These are phyloP conservation scores for Melanomma pulvis-pyrius DNA, from an alignment of 495 filamentous ascomycete species.

Conservation along the genomic window DNA sequence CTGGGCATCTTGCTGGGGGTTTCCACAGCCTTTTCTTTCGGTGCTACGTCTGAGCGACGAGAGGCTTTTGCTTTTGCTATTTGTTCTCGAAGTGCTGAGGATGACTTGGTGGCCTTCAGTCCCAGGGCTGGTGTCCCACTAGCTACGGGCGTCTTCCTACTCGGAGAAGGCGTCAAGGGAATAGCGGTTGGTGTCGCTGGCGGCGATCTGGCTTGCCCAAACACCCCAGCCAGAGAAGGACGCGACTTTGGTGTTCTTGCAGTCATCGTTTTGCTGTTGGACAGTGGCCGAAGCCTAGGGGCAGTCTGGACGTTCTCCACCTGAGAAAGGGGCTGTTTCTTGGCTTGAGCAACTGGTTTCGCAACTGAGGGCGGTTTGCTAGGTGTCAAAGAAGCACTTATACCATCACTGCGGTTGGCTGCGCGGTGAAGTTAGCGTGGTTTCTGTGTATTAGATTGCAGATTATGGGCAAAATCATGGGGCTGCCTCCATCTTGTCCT, in stretches of 20 bases:
- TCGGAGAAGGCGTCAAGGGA: constrained; percentile 30
- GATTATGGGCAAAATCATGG: no score
- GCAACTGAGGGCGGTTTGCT: constrained; percentile 15
- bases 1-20: constrained; percentile 23
- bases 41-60: constrained; percentile 59
- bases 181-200: constrained; percentile 18
- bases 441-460: no score
- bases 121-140: constrained; percentile 25
- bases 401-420: no score
- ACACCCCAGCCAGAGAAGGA: constrained; percentile 58
- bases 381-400: constrained; percentile 10
- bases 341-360: not conserved
- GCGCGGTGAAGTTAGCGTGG: no score
- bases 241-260: constrained; percentile 56
- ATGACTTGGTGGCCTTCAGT: constrained; percentile 65
- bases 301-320: constrained; percentile 49
- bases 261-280: constrained; percentile 55
- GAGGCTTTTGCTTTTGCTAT: constrained; percentile 95
- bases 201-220: constrained; percentile 42
- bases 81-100: constrained; percentile 79
- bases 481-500: no score
- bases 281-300: constrained; percentile 37
- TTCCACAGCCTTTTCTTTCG: constrained; percentile 27
- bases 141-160: not conserved
- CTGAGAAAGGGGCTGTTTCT: constrained; percentile 27